phyloP scores from a whole-genome alignment of 2,329 filamentous ascomycete genomes.

The Ciborinia camelliae region DNA sequence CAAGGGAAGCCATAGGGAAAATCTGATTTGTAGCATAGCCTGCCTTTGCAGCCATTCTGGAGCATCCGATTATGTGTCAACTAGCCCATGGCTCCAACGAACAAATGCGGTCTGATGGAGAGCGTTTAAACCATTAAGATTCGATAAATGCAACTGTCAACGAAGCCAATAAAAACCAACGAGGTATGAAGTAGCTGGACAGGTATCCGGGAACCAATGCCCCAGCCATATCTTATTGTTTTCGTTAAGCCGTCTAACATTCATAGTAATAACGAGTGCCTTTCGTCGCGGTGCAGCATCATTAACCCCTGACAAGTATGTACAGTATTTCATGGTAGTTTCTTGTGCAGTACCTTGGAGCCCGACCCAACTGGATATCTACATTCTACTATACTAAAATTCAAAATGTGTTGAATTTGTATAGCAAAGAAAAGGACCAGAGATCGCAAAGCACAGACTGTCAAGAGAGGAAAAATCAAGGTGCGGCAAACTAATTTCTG shows the following conservation, averaged over 20 bases:
- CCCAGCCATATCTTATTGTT: not conserved
- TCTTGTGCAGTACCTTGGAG: not conserved
- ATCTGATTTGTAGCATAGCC: not conserved
- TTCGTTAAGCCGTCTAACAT: constrained; percentile 21
- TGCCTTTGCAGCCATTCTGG: not conserved
- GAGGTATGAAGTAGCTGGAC: constrained; percentile 27
- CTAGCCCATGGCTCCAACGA: not conserved
- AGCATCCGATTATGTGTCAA: constrained; percentile 8
- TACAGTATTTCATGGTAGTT: not conserved
- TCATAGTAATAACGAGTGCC: constrained; percentile 37
- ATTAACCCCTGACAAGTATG: constrained; percentile 42
- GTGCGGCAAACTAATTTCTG: not conserved
- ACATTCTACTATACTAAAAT: not conserved
- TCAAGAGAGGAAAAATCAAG: constrained; percentile 16
- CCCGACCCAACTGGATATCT: not conserved
- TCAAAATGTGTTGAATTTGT: constrained; percentile 52
- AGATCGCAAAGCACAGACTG: constrained; percentile 86
- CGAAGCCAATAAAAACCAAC: constrained; percentile 22
- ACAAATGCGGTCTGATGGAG: not conserved
- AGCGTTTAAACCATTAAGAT: not conserved
- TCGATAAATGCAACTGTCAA: not conserved
- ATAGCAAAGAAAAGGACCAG: constrained; percentile 87
- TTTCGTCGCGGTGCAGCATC: constrained; percentile 77
- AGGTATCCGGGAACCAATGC: not conserved
- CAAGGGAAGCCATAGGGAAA: not conserved